Evolutionary conservation across 305 asterid species (phyloP), one percentile per base, ranked within the genome.

Genomic region (Rubia peregrina): DNA sequence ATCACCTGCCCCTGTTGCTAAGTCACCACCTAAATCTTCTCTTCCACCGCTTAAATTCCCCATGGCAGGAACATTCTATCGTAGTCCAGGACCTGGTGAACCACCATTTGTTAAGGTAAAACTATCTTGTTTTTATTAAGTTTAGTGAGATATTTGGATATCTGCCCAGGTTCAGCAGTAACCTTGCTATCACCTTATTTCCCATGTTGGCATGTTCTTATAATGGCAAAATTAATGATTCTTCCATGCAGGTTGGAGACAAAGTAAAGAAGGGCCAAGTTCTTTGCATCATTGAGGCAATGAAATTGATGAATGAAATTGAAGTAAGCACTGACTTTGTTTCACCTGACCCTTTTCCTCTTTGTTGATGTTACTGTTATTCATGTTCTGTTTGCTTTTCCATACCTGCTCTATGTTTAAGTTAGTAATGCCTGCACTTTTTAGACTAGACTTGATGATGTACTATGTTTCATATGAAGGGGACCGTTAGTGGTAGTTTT

Each of bases 251-350:
- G 98, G 89, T 90, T 60, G n/a, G 97, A 55, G 97, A 89, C 81
- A 86, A 85, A 78, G 96, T 93, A 46, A 82, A 85, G 85, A 93
- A 90, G 88, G 97, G 98, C 71, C 97, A 93, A 79, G 87, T 93
- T 69, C 71, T 93, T 40, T 93, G 98, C 92, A 90, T 93, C 73
- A 84, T 90, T 74, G 96, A 93, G 81, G 96, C 98, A 67, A 90
- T 92, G 98, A 92, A 92, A 78, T 81, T 92, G 92, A 90, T 92
- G 98, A 92, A 92, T 75, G 98, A 92, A 80, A 92, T 92, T 42
- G 98, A 92, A 82, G 98, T 90, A 83, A 88, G 90, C 70, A 30
- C 21, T n/a, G 17, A 12, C 56, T 57, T 57, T n/a, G 38, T 77
- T 53, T 42, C 40, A 65, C 74, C 41, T 41, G 73, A 70, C 74